Conservation (phyloP, 805 yeast species). For the Yarrowia sp. region DNA sequence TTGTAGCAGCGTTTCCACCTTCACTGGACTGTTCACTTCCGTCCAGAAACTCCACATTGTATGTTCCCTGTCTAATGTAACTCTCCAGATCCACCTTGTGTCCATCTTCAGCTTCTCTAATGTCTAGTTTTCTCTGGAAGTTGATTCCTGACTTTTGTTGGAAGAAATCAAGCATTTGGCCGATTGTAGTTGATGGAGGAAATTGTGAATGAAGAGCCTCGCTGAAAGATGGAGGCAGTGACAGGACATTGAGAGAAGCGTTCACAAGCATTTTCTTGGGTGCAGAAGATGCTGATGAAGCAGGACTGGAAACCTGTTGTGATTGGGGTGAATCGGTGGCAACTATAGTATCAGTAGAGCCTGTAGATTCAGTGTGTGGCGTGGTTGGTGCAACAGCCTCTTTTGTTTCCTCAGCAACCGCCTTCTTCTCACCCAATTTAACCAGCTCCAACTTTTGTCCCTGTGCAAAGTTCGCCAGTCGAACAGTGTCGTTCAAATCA, state of each 20-base stretch:
- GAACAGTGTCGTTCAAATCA: constrained; percentile 42
- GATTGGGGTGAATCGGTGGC: neutral
- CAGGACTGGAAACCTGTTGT: neutral
- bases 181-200: constrained; percentile 41
- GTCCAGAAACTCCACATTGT: constrained; percentile 24
- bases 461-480: constrained; percentile 43
- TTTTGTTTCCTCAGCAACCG: neutral
- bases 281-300: neutral
- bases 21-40: neutral
- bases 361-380: constrained; percentile 24
- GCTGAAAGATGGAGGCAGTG: constrained; percentile 43
- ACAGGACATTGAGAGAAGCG: constrained; percentile 41
- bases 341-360: neutral
- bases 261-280: constrained; percentile 18
- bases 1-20: neutral
- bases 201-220: constrained; percentile 42
- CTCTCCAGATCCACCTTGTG: constrained; percentile 11
- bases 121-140: constrained; percentile 37
- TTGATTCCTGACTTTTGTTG: constrained; percentile 44
- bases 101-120: constrained; percentile 14
- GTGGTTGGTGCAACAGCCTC: neutral
- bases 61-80: constrained; percentile 23
- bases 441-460: constrained; percentile 44
- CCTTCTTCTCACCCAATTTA: constrained; percentile 20
- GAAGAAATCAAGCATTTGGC: constrained; percentile 44